Evolutionary conservation across 345 rosid genomes (phyloP).

Genomic region (Eucalyptus regnans): DNA sequence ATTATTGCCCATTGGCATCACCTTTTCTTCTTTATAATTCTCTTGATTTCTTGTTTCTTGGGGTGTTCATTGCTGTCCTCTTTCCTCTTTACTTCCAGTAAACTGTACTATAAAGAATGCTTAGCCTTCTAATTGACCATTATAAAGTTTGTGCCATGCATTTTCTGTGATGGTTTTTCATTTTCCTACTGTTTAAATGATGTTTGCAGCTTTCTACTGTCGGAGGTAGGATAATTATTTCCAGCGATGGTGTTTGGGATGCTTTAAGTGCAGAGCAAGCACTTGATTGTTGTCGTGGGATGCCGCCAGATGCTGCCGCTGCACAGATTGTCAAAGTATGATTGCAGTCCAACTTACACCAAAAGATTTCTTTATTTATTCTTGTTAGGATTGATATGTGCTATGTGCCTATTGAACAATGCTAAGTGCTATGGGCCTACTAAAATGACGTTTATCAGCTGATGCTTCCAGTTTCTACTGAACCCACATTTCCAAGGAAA

Average conservation of each 20-base stretch:
- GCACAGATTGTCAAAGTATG: slow-evolving; percentile 86
- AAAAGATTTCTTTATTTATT: background rate
- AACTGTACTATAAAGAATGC: background rate
- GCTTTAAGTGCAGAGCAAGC: slow-evolving; percentile 70
- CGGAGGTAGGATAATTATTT: slow-evolving; percentile 87
- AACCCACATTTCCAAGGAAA: background rate
- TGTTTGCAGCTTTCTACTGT: slow-evolving; percentile 69
- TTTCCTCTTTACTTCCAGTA: background rate
- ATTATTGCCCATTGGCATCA: background rate
- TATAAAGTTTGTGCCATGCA: background rate
- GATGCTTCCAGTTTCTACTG: background rate
- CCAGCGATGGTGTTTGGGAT: slow-evolving; percentile 99
- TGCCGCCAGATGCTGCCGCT: slow-evolving; percentile 87
- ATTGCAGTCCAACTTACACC: background rate
- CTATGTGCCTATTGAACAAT: background rate
- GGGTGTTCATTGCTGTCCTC: background rate
- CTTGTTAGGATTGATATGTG: background rate
- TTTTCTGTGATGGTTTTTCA: background rate
- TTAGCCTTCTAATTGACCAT: background rate
- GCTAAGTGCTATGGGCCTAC: background rate
- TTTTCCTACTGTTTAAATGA: background rate
- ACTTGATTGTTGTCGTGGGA: slow-evolving; percentile 86
- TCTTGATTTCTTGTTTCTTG: background rate
- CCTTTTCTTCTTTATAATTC: background rate
- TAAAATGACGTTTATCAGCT: background rate